phyloP scores from a whole-genome alignment of 345 rosid genomes.

The Citrus inodora region DNA sequence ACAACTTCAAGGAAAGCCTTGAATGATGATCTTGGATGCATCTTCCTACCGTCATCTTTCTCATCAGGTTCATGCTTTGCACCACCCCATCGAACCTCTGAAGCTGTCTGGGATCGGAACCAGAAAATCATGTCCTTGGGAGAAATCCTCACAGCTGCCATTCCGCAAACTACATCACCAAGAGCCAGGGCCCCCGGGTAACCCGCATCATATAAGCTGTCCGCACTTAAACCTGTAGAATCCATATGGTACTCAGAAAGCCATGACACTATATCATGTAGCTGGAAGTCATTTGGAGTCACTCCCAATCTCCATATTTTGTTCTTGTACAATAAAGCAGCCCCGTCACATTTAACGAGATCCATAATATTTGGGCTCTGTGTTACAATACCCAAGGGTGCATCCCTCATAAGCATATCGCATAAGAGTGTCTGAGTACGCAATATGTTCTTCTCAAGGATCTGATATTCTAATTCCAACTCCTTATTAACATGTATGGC shows the following conservation, averaged over 20 bases:
- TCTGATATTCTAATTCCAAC: conserved; percentile 78
- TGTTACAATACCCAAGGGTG: conserved; percentile 81
- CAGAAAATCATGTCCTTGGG: conserved; percentile 77
- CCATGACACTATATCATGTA: conserved; percentile 72
- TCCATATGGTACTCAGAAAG: conserved; percentile 74
- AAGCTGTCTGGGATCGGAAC: conserved; percentile 89
- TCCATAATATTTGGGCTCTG: conserved; percentile 91
- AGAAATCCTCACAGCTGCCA: conserved; percentile 94
- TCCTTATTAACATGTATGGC: conserved; percentile 93
- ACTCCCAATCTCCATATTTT: conserved; percentile 65
- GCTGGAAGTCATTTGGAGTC: conserved; percentile 69
- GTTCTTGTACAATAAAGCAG: conserved; percentile 72
- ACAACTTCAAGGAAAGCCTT: conserved; percentile 93
- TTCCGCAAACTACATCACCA: conserved; percentile 81
- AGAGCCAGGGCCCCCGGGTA: conserved; percentile 68
- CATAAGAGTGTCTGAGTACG: conserved; percentile 92
- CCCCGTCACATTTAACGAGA: conserved; percentile 94
- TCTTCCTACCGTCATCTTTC: conserved; percentile 74
- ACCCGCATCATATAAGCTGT: conserved; percentile 90
- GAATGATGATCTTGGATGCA: conserved; percentile 98
- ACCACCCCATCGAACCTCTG: conserved; percentile 94
- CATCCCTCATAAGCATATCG: conserved; percentile 94
- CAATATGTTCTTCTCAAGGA: conserved; percentile 79
- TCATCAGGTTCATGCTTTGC: conserved; percentile 79
- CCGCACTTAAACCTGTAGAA: conserved; percentile 94